Base-by-base conservation (phyloP, 1,139 yeast genomes). In the Hansenula sp. region DNA sequence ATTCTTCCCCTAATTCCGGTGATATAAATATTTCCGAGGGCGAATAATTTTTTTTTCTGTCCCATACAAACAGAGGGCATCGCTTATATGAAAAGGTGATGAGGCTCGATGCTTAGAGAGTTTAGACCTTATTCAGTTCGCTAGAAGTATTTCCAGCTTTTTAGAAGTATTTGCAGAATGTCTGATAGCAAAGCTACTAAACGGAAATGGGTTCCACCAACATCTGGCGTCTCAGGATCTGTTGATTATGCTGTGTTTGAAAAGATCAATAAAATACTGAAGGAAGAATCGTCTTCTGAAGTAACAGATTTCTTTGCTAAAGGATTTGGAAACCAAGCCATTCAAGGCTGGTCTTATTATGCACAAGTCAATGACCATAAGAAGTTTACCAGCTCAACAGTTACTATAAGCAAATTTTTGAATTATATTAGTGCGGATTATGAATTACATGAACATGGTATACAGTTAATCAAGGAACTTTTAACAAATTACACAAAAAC, bases 341-440 rank as follows among this genome's bases (percentile, higher is more conserved):
- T 72, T 5, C 81, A 77, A 46, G 55, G 72, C 1, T 84, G 91
- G 87, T 73, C 86, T 2, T 79, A 77, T 53, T 79, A 70, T 55
- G 76, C 87, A 5, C 79, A 83, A 40, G 70, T 75, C n/a, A 81
- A 81, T 54, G 81, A 82, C 49, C 84, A 79, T 55, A 55, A 67
- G 2, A 75, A 72, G 41, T 72, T 81, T 52, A 66, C 75, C 1
- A 65, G 65, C 16, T 45, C 72, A 3, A 68, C 82, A 0, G 61
- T 49, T 9, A 36, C 45, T 4, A 41, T 57, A 11, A 36, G 48
- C 3, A 49, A 47, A 27, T 38, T 55, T 1, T 11, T 53, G 19
- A 46, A 45, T 21, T 30, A 41, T 24, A 27, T 44, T 10, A 38
- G 41, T 8, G 43, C 35, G 3, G 44, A 42, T 40, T 46, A 43